Conservation (phyloP, 2,329 filamentous ascomycete species). For the Arthrobotrys megalospora region DNA sequence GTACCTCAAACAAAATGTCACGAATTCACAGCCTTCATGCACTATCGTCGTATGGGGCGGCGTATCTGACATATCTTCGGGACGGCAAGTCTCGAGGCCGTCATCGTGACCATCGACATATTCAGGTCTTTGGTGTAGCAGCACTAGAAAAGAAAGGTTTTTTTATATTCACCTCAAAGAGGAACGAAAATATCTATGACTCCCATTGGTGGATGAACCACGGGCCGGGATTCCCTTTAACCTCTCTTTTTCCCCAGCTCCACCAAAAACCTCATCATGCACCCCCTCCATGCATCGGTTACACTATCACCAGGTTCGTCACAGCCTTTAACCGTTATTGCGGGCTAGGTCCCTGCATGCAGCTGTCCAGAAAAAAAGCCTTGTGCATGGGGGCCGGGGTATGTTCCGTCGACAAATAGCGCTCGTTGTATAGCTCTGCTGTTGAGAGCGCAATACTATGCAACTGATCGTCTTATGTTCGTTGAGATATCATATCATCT, state of each 20-base stretch:
- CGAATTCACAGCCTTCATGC: not conserved
- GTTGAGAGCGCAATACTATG: constrained; percentile 10
- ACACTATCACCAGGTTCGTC: constrained; percentile 45
- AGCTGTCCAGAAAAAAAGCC: constrained; percentile 37
- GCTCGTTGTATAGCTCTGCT: constrained; percentile 12
- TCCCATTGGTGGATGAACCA: constrained; percentile 61
- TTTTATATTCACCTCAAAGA: constrained; percentile 42
- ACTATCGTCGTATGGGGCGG: constrained; percentile 19
- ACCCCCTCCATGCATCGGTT: constrained; percentile 42
- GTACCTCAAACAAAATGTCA: not conserved
- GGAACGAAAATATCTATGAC: constrained; percentile 19
- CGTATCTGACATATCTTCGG: not conserved
- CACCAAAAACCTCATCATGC: constrained; percentile 13
- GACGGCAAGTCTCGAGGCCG: constrained; percentile 6
- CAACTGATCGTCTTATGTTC: constrained; percentile 48
- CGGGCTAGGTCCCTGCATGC: constrained; percentile 60
- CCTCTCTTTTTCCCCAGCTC: constrained; percentile 21
- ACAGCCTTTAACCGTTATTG: constrained; percentile 59
- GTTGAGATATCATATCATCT: constrained; percentile 36
- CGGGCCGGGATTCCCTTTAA: constrained; percentile 58
- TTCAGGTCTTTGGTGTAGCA: constrained; percentile 10
- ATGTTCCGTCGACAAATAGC: constrained; percentile 55
- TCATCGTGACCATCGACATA: constrained; percentile 39
- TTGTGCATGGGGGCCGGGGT: constrained; percentile 33
- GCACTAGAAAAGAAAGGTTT: constrained; percentile 3